Conservation (phyloP, 1,284 basidiomycete species). For the Xerocomus tenax region DNA sequence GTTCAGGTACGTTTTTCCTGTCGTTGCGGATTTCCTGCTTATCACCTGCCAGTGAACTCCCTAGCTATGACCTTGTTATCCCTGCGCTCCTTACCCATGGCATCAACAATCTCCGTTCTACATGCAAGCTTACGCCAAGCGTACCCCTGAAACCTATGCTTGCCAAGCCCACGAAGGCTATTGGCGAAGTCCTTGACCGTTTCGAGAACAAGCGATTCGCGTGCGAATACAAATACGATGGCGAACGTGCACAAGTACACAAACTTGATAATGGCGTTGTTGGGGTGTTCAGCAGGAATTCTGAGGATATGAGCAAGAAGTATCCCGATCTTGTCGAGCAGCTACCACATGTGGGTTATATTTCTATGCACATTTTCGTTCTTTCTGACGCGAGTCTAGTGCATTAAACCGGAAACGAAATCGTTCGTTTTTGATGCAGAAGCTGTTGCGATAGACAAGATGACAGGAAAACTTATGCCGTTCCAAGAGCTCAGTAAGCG, state of each 20-base stretch:
- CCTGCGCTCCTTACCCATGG: slow-evolving; percentile 83
- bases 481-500: slow-evolving; percentile 95
- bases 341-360: slow-evolving; percentile 63
- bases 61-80: slow-evolving; percentile 89
- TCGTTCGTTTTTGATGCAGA: slow-evolving; percentile 95
- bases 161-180: slow-evolving; percentile 99
- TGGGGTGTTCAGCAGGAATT: slow-evolving; percentile 91
- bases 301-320: slow-evolving; percentile 99
- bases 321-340: slow-evolving; percentile 96
- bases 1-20: slow-evolving; percentile 59
- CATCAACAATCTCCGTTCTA: slow-evolving; percentile 58
- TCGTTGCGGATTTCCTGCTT: background rate
- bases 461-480: slow-evolving; percentile 78
- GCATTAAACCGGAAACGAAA: slow-evolving; percentile 71
- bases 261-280: slow-evolving; percentile 72
- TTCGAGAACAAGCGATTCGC: slow-evolving; percentile 96
- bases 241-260: slow-evolving; percentile 91
- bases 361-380: background rate
- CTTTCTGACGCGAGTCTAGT: slow-evolving; percentile 41
- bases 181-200: slow-evolving; percentile 94
- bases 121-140: slow-evolving; percentile 89
- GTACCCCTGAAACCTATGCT: slow-evolving; percentile 98
- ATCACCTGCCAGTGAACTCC: slow-evolving; percentile 67
- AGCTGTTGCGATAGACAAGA: slow-evolving; percentile 90
- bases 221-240: slow-evolving; percentile 99